phyloP scores from a whole-genome alignment of 1,284 basidiomycete genomes.

The Fomitopsis betulina region DNA sequence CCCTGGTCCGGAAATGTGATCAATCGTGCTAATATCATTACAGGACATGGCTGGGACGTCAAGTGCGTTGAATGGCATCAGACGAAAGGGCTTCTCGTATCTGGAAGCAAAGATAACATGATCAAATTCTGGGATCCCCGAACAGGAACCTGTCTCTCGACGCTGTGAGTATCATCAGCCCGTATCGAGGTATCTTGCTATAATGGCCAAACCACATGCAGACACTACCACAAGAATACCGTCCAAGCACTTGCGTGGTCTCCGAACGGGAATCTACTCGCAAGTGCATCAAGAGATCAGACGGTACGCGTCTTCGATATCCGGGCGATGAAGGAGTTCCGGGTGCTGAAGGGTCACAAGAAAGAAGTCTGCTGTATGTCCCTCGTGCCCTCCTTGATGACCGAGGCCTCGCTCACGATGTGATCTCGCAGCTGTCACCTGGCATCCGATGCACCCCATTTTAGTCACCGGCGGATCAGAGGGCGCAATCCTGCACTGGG shows the following conservation, averaged over 20 bases:
- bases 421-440: slow-evolving; percentile 68
- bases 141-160: slow-evolving; percentile 82
- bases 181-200: not conserved
- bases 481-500: slow-evolving; percentile 92
- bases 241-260: slow-evolving; percentile 92
- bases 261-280: slow-evolving; percentile 89
- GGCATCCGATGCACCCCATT: slow-evolving; percentile 93
- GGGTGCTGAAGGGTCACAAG: slow-evolving; percentile 89
- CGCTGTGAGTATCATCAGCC: slow-evolving; percentile 52
- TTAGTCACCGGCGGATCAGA: slow-evolving; percentile 93
- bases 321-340: slow-evolving; percentile 93
- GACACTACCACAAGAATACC: slow-evolving; percentile 96
- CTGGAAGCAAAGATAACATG: slow-evolving; percentile 95
- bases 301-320: slow-evolving; percentile 97
- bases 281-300: slow-evolving; percentile 92
- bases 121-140: slow-evolving; percentile 99
- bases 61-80: slow-evolving; percentile 99
- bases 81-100: slow-evolving; percentile 90
- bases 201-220: slow-evolving; percentile 25
- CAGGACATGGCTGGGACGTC: slow-evolving; percentile 97
- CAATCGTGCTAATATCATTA: not conserved
- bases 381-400: not conserved
- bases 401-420: not conserved
- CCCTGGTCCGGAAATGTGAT: not conserved
- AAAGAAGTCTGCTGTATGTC: slow-evolving; percentile 95